Evolutionary conservation across 2,329 filamentous ascomycete genomes (phyloP), one percentile per base, ranked within the genome.

Genomic region (Thelonectria discophora): DNA sequence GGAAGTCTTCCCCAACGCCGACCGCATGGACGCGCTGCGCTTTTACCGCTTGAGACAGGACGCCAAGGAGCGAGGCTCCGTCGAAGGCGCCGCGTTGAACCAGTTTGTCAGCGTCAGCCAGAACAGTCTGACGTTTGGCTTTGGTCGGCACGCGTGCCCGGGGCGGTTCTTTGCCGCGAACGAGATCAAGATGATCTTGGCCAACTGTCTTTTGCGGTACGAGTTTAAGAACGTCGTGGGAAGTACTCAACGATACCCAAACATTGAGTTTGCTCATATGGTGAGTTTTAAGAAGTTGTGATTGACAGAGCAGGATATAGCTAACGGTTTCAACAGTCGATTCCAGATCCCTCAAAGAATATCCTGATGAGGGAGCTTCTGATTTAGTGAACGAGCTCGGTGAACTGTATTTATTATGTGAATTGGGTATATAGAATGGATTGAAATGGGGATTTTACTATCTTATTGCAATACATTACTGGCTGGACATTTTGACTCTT

Each of bases 111-210:
- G 75, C 65, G 76, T 78, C 55, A 71, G 73, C n/a, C 70, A 77
- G 58, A 67, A 72, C 10, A 76, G 71, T 50, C 68, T 78, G 49
- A 76, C 74, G 17, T 79, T 79, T 56, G 78, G 78, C 1, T 74
- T 76, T 1, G 78, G 77, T 5, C 72, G 74, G n/a, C 76, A 79
- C 61, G 78, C 78, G 5, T 79, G 78, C 57, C 79, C 78, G 0
- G 80, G 80, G 0, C 74, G 79, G 1, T 82, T 81, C 75, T 81
- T 82, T 63, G 80, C 80, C 10, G 72, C 73, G 21, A 76, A 80
- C 63, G 78, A 81, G 73, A 79, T 81, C 70, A 82, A 82, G 69
- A 69, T 81, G 64, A 76, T 81, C 17, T 64, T 82, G 13, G 76
- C 77, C 2, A 69, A 78, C 47, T 69, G 78, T 3, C 64, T 82